Conservation (phyloP, 2,329 filamentous ascomycete species). For the Microsporum ferrugineum region DNA sequence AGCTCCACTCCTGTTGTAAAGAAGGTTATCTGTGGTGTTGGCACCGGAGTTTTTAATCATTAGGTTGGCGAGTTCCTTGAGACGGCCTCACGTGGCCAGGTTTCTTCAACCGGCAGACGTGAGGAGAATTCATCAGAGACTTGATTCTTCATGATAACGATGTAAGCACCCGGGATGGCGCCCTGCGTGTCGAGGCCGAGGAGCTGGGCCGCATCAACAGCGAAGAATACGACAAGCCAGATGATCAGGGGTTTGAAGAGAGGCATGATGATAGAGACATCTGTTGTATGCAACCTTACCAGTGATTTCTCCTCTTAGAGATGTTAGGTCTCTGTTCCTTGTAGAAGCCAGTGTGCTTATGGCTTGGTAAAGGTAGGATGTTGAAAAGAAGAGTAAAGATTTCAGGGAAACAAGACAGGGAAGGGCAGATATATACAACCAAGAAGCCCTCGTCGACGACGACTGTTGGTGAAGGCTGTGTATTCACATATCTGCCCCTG, state of each 20-base stretch:
- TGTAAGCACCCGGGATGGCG: conserved; percentile 10
- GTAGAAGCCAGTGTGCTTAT: background rate
- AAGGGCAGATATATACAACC: background rate
- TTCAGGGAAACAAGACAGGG: too few species aligned
- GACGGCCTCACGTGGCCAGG: conserved; percentile 25
- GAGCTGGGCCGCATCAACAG: conserved; percentile 11
- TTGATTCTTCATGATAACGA: conserved; percentile 13
- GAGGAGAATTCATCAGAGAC: conserved; percentile 12
- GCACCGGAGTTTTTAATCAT: conserved; percentile 16
- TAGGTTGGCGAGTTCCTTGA: conserved; percentile 43
- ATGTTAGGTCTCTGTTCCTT: background rate
- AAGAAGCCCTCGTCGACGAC: too few species aligned
- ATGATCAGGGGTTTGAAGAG: conserved; percentile 9
- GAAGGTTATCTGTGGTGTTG: conserved; percentile 22
- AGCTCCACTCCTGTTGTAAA: conserved; percentile 19
- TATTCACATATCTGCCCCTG: too few species aligned
- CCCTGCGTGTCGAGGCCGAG: conserved; percentile 4
- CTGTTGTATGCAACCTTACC: too few species aligned
- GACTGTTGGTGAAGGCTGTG: too few species aligned
- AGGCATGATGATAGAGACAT: conserved; percentile 8
- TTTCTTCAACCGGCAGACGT: conserved; percentile 10
- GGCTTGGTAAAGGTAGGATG: background rate
- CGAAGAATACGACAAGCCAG: conserved; percentile 10
- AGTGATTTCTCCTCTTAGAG: background rate
- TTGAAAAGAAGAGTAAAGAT: background rate